These are phyloP conservation scores for Setaria italica DNA, from an alignment of 202 grass and related monocot genomes.

Conservation along the genomic window DNA sequence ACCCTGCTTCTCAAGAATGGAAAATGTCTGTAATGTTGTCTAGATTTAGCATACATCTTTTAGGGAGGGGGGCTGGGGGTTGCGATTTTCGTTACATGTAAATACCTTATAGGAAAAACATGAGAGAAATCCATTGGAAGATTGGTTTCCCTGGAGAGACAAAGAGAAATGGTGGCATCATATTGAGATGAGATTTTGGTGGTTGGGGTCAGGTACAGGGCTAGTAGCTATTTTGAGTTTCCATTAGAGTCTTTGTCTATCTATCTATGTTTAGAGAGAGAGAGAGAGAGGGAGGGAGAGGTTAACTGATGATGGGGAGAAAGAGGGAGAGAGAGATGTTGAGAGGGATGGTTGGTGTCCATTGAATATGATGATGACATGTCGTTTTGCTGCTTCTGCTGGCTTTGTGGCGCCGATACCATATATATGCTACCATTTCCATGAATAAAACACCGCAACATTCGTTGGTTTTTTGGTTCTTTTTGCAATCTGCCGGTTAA, in stretches of 20 bases:
- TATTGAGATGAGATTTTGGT: constrained; percentile 61
- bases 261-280: constrained; percentile 27
- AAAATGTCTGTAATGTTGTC: constrained; percentile 60
- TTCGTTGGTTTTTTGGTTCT: constrained; percentile 45
- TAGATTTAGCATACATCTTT: constrained; percentile 66
- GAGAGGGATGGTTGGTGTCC: constrained; percentile 58
- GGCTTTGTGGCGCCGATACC: constrained; percentile 64
- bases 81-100: constrained; percentile 67
- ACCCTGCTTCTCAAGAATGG: constrained; percentile 57
- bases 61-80: constrained; percentile 37
- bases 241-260: constrained; percentile 42
- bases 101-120: constrained; percentile 77
- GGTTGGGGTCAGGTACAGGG: constrained; percentile 50
- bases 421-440: constrained; percentile 57
- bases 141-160: constrained; percentile 52
- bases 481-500: constrained; percentile 4
- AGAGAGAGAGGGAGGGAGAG: constrained; percentile 2
- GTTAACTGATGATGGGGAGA: constrained; percentile 38
- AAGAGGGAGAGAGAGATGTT: neutral
- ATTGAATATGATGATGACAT: constrained; percentile 39
- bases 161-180: constrained; percentile 41
- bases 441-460: constrained; percentile 79
- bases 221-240: constrained; percentile 44
- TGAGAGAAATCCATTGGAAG: constrained; percentile 62
- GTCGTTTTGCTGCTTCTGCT: constrained; percentile 58